Evolutionary conservation across 1,284 basidiomycete genomes (phyloP), one percentile per base, ranked within the genome.

Genomic region (Sporisorium reilianum): DNA sequence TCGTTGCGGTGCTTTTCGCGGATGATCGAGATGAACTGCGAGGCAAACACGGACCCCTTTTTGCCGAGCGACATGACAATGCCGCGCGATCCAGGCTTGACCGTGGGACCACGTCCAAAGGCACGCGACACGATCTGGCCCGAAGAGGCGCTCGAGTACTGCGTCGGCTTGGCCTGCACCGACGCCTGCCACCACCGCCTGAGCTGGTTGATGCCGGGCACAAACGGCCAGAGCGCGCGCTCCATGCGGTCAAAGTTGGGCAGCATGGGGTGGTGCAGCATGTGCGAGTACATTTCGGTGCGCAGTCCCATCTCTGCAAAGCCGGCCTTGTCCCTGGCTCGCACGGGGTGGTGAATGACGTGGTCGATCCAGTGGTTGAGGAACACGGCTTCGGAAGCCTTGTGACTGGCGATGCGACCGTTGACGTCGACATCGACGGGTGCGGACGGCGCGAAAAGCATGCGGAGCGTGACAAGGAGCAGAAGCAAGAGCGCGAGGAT

Each of bases 51-150:
- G 5, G 63, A 53, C 20, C 64, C 70, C 25, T 69, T 75, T 34
- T 66, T 52, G 54, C 75, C 75, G 10, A 77, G 56, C 10, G 71
- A 75, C 70, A 77, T 77, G 54, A 74, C 75, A 25, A 77, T 77
- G 7, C 75, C 72, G 1, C 63, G 46, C 8, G 60, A 63, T 11
- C 66, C 66, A 6, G 26, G 55, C 40, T 68, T 20, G 6, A 16
- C n/a, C 12, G 28, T 20, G 2, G 40, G 32, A 12, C 52, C 45
- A 14, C 41, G 18, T 12, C 66, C 55, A 23, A 69, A 69, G 0
- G 40, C 48, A n/a, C 56, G 60, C 46, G 60, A 58, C 8, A 64
- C 36, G 23, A 69, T 41, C 49, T 26, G 41, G 10, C 38, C 42
- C 10, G 14, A 23, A 14, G 32, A n/a, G 9, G 46, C 46, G 14